phyloP scores from a whole-genome alignment of 1,284 basidiomycete genomes.

The Moesziomyces parantarcticus region DNA sequence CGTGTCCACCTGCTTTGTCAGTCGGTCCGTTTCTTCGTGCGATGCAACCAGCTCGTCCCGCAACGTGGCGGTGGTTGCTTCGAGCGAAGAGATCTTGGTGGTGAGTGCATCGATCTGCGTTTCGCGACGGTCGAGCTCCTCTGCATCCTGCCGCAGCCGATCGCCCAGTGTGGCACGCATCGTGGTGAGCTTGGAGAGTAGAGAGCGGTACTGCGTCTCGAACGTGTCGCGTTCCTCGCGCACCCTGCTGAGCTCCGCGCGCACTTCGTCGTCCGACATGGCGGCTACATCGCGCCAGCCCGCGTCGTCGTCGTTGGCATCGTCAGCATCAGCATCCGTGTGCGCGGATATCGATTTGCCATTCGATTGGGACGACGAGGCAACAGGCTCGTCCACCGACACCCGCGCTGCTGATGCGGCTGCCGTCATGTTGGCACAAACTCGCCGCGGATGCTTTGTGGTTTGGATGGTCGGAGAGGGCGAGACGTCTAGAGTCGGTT shows the following conservation, averaged over 20 bases:
- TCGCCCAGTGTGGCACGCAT: constrained; percentile 94
- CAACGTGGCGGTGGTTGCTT: constrained; percentile 10
- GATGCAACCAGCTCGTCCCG: constrained; percentile 46
- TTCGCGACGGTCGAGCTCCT: constrained; percentile 65
- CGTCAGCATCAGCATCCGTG: background rate
- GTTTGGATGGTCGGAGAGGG: no score
- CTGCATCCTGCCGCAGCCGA: constrained; percentile 92
- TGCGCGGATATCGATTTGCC: constrained; percentile 3
- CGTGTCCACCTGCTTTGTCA: constrained; percentile 42
- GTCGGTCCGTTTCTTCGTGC: constrained; percentile 46
- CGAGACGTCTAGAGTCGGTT: no score
- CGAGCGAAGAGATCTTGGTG: constrained; percentile 12
- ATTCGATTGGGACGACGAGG: constrained; percentile 1
- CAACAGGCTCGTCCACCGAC: constrained; percentile 9
- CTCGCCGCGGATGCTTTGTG: no score
- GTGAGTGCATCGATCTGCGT: constrained; percentile 61
- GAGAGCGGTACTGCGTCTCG: constrained; percentile 83
- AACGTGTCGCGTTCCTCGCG: constrained; percentile 84
- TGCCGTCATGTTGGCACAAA: constrained; percentile 1
- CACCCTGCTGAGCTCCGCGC: constrained; percentile 37
- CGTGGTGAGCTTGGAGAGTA: constrained; percentile 87
- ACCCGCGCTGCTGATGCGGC: background rate
- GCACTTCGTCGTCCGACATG: constrained; percentile 16
- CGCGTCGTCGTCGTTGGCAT: constrained; percentile 4
- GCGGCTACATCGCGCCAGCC: constrained; percentile 7